phyloP scores from a whole-genome alignment of 2,329 filamentous ascomycete genomes.

The Botrytis aclada region DNA sequence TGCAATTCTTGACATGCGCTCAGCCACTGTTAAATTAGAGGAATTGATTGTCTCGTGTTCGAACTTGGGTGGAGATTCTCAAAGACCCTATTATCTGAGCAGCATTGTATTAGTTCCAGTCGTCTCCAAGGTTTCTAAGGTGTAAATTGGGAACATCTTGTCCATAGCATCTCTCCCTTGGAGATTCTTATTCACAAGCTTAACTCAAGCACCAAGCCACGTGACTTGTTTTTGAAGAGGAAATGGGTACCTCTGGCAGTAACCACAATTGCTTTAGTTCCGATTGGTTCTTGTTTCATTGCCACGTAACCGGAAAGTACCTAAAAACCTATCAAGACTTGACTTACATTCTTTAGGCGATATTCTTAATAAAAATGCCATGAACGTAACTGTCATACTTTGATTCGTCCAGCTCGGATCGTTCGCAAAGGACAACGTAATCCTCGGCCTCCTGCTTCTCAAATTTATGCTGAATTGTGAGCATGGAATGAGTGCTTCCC shows the following conservation, averaged over 20 bases:
- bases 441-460: too few relatives aligned
- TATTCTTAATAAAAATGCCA: too few relatives aligned
- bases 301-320: not conserved
- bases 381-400: too few relatives aligned
- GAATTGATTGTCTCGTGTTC: not conserved
- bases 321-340: not conserved
- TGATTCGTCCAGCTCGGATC: too few relatives aligned
- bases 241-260: too few relatives aligned
- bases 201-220: too few relatives aligned
- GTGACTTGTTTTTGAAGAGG: fast-evolving
- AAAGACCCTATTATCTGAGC: not conserved
- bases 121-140: not conserved
- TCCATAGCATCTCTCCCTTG: too few relatives aligned
- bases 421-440: too few relatives aligned
- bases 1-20: not conserved
- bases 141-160: not conserved
- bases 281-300: not conserved
- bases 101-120: fast-evolving
- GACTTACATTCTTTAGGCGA: not conserved
- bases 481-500: not conserved
- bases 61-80: not conserved
- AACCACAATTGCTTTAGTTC: too few relatives aligned
- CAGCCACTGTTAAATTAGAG: not conserved
- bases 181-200: fast-evolving
- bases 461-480: too few relatives aligned